phyloP scores from a whole-genome alignment of 2,329 filamentous ascomycete genomes.

The Aspergillus novoparasiticus region DNA sequence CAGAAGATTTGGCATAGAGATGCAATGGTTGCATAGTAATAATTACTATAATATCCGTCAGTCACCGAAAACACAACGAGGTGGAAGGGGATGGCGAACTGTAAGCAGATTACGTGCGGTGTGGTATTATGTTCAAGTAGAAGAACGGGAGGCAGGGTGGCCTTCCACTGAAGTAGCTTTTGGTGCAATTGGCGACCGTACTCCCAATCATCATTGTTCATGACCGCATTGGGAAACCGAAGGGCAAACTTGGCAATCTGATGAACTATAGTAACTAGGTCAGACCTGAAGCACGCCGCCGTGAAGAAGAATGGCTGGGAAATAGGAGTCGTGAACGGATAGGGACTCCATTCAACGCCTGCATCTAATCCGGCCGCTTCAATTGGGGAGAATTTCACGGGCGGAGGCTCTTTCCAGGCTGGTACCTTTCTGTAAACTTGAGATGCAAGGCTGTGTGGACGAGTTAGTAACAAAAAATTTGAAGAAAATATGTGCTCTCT shows the following conservation, averaged over 20 bases:
- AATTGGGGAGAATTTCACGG: constrained; percentile 17
- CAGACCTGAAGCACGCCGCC: constrained; percentile 12
- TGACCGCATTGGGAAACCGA: constrained; percentile 10
- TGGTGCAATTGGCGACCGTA: constrained; percentile 16
- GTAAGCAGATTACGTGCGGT: constrained; percentile 23
- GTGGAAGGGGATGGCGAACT: constrained; percentile 11
- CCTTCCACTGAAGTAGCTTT: constrained; percentile 16
- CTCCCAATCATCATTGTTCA: constrained; percentile 14
- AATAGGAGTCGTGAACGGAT: constrained; percentile 17
- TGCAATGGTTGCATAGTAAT: constrained; percentile 23
- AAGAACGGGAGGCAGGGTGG: constrained; percentile 14
- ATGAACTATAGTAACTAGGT: constrained; percentile 20
- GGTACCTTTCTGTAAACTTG: constrained; percentile 26
- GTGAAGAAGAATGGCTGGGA: constrained; percentile 18
- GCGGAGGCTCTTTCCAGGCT: constrained; percentile 20
- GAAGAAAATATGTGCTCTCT: neutral
- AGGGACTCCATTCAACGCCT: constrained; percentile 18
- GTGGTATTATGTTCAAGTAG: constrained; percentile 19
- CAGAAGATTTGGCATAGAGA: constrained; percentile 19
- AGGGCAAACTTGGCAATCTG: constrained; percentile 17
- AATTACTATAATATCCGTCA: constrained; percentile 17
- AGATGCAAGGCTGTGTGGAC: constrained; percentile 20
- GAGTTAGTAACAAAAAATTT: neutral
- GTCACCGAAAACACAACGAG: neutral
- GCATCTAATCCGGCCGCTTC: constrained; percentile 22